Evolutionary conservation across 768 basidiomycete species (phyloP).

Genomic region (Cystobasidium onofrii): DNA sequence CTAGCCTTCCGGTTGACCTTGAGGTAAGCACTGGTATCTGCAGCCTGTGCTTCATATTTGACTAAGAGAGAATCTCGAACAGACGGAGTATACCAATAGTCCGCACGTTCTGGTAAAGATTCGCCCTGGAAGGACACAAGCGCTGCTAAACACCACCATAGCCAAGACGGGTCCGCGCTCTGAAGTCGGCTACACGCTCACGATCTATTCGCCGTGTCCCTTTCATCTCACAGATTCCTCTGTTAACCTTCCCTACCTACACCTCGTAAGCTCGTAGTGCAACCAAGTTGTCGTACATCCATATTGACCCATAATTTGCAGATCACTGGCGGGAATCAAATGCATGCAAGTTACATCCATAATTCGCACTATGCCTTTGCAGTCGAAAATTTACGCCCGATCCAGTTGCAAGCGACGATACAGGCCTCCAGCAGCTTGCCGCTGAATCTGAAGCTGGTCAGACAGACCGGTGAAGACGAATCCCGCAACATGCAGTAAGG

Average conservation of each 20-base stretch:
- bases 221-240: neutral
- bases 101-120: slow-evolving; percentile 17
- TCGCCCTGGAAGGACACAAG: slow-evolving; percentile 12
- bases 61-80: too few species aligned
- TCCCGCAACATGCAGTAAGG: slow-evolving; percentile 2
- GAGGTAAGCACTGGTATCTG: neutral
- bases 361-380: slow-evolving; percentile 14
- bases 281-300: too few species aligned
- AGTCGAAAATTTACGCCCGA: neutral
- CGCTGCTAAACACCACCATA: neutral
- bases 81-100: slow-evolving; percentile 16
- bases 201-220: neutral
- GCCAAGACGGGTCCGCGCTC: neutral
- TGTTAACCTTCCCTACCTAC: neutral
- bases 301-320: too few species aligned
- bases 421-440: neutral
- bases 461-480: neutral
- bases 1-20: neutral
- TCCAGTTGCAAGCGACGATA: neutral
- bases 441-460: slow-evolving; percentile 22
- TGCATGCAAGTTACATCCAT: neutral
- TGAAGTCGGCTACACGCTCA: neutral
- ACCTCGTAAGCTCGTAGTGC: neutral
- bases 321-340: slow-evolving; percentile 16
- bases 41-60: neutral